These are phyloP conservation scores for Excoecaria agallocha DNA, from an alignment of 345 rosid species.

Conservation along the genomic window DNA sequence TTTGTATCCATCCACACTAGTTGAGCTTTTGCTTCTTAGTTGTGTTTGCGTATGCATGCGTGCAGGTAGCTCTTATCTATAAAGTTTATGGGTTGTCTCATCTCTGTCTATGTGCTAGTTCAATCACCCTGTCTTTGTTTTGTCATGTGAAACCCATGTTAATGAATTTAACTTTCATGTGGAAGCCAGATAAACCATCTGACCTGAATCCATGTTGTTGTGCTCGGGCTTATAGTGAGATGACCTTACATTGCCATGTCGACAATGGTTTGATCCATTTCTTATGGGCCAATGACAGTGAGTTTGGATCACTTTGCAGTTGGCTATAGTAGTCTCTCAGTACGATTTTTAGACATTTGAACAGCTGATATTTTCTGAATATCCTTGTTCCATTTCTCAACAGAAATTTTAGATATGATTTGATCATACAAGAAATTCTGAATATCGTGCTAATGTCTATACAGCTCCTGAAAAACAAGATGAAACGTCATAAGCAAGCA, in stretches of 20 bases:
- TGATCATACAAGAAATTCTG: not conserved
- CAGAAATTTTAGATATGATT: not conserved
- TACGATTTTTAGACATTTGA: not conserved
- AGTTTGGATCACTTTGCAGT: not conserved
- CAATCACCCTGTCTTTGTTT: not conserved
- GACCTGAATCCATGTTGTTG: not conserved
- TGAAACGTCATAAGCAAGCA: not conserved
- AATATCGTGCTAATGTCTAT: not conserved
- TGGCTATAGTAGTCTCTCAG: not conserved
- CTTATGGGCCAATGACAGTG: not conserved
- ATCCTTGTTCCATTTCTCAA: not conserved
- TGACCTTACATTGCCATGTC: not conserved
- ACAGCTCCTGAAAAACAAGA: slow-evolving; percentile 3
- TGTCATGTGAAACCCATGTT: not conserved
- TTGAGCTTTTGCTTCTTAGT: not conserved
- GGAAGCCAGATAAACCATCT: not conserved
- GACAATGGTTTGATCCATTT: not conserved
- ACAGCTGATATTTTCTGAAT: not conserved
- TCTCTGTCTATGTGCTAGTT: not conserved
- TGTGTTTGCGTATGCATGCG: not conserved
- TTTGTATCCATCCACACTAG: not conserved
- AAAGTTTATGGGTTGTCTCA: not conserved
- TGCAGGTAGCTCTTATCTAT: not conserved
- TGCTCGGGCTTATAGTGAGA: not conserved
- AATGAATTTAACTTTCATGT: not conserved